A percentile compares a stretch with the other conserved stretches of the same genome.
phyloP scores from a whole-genome alignment of 2,329 filamentous ascomycete species.

The Trichoderma guizhouense region DNA sequence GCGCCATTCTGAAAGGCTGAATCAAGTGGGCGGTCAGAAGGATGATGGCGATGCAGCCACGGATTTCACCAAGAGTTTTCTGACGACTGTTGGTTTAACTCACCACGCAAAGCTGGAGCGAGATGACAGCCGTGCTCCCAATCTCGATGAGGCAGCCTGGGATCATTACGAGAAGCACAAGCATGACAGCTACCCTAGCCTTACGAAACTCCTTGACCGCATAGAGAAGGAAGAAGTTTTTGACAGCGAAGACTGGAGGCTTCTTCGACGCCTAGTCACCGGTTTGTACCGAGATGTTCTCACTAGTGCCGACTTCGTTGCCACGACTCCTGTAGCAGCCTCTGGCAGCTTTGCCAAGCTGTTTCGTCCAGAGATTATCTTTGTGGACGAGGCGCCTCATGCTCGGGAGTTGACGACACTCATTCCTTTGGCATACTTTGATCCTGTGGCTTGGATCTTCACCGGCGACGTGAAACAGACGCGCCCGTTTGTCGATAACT shows the following conservation, averaged over 20 bases:
- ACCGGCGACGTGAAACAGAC: conserved; percentile 46
- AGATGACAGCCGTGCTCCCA: conserved; percentile 32
- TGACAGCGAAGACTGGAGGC: conserved; percentile 28
- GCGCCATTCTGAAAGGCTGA: conserved; percentile 30
- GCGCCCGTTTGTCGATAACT: conserved; percentile 39
- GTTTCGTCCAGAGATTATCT: conserved; percentile 78
- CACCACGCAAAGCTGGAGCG: conserved; percentile 18
- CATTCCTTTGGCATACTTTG: conserved; percentile 43
- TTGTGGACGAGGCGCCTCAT: conserved; percentile 68
- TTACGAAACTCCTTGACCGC: conserved; percentile 37
- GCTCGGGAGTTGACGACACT: conserved; percentile 44
- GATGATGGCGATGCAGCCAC: conserved; percentile 11
- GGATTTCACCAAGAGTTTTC: conserved; percentile 38
- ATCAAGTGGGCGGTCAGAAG: conserved; percentile 16
- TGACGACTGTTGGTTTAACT: conserved; percentile 28
- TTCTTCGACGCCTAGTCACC: conserved; percentile 32
- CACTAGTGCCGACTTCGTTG: conserved; percentile 41
- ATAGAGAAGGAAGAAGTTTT: conserved; percentile 30
- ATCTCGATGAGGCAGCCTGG: conserved; percentile 44
- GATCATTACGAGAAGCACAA: conserved; percentile 36
- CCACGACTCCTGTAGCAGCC: conserved; percentile 45
- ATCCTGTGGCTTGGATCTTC: conserved; percentile 43
- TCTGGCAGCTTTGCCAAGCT: conserved; percentile 41
- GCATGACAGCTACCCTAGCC: conserved; percentile 29
- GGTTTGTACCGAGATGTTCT: conserved; percentile 40